Conservation (phyloP, 495 filamentous ascomycete species). For the Diplogelasinospora grovesii region DNA sequence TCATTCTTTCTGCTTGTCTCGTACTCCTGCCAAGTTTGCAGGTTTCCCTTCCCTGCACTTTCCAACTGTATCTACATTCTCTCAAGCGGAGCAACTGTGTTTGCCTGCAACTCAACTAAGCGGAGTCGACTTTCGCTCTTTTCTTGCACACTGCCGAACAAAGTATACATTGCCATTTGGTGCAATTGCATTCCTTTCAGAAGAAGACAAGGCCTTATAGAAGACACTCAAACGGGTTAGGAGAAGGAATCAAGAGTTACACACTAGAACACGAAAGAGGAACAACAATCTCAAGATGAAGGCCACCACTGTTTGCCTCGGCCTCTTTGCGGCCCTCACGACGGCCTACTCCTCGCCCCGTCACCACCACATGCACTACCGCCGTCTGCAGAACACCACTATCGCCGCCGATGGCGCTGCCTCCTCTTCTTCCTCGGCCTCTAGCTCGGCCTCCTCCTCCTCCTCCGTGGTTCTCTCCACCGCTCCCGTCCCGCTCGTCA, state of each 20-base stretch:
- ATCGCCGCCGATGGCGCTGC: slow-evolving; percentile 45
- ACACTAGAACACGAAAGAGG: slow-evolving; percentile 8
- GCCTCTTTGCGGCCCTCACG: slow-evolving; percentile 39
- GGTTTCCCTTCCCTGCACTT: slow-evolving; percentile 25
- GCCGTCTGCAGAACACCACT: slow-evolving; percentile 33
- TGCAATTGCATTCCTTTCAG: slow-evolving; percentile 9
- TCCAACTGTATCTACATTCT: slow-evolving; percentile 26
- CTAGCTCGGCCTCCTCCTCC: not conserved
- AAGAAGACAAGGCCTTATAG: not conserved
- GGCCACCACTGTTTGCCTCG: slow-evolving; percentile 33
- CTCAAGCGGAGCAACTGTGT: slow-evolving; percentile 35
- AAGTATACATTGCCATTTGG: slow-evolving; percentile 17
- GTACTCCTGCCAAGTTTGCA: slow-evolving; percentile 19
- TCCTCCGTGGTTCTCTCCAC: slow-evolving; percentile 12
- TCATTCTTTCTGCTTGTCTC: slow-evolving; percentile 31
- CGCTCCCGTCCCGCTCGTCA: no score
- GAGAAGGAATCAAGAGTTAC: not conserved
- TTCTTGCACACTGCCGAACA: slow-evolving; percentile 14
- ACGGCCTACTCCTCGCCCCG: slow-evolving; percentile 36
- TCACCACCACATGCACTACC: slow-evolving; percentile 32
- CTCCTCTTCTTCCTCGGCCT: not conserved
- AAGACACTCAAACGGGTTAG: not conserved
- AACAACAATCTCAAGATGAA: slow-evolving; percentile 37
- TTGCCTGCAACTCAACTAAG: slow-evolving; percentile 30
- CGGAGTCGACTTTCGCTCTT: slow-evolving; percentile 46